Percentiles rank a stretch among this genome's conserved stretches.
These are phyloP conservation scores for Mortierella sp. DNA, from an alignment of 371 early-diverging fungal species.

Conservation along the genomic window DNA sequence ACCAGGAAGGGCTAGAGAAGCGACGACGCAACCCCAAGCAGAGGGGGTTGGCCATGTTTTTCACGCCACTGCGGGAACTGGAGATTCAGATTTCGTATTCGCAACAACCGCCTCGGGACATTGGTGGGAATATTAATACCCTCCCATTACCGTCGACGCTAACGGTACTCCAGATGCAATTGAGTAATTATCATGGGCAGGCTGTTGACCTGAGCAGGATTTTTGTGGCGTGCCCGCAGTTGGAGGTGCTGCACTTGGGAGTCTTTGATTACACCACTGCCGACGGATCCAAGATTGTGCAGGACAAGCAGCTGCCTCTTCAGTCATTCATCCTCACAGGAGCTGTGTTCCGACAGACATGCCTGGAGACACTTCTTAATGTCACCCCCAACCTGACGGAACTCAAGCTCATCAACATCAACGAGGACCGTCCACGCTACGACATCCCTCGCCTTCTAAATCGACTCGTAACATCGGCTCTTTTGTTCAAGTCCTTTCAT, in stretches of 20 bases:
- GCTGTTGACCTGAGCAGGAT: not conserved
- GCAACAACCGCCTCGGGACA: not conserved
- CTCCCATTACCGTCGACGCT: not conserved
- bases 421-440: not conserved
- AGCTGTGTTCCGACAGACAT: not conserved
- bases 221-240: not conserved
- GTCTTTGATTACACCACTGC: not conserved
- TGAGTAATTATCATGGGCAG: not conserved
- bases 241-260: not conserved
- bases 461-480: too few relatives aligned
- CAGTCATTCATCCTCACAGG: not conserved
- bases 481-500: not conserved
- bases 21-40: not conserved
- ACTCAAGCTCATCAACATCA: constrained; percentile 1
- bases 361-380: not conserved
- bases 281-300: not conserved
- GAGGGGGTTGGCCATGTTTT: not conserved
- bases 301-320: not conserved
- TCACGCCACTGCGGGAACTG: not conserved
- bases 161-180: not conserved
- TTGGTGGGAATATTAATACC: not conserved
- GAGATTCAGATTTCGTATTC: not conserved
- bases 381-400: not conserved
- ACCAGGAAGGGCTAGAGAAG: not conserved
- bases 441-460: not conserved